These are phyloP conservation scores for Pestalotiopsis sp. DNA, from an alignment of 2,329 filamentous ascomycete species.

Conservation along the genomic window DNA sequence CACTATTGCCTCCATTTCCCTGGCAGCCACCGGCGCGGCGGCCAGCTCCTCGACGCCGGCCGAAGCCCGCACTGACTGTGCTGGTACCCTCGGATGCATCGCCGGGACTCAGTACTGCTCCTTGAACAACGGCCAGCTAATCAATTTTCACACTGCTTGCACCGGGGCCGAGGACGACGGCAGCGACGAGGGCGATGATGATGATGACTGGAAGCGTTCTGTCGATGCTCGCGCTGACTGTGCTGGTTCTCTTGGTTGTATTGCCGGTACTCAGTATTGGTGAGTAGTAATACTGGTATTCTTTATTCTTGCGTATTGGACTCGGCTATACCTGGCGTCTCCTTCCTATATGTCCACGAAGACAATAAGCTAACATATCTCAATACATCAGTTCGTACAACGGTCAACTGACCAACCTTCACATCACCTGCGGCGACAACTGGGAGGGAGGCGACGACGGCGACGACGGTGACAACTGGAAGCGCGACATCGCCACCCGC, in stretches of 20 bases:
- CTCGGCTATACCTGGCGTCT: too few relatives aligned
- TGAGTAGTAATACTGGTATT: too few relatives aligned
- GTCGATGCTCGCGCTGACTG: not conserved
- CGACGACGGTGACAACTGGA: not conserved
- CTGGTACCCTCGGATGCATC: not conserved
- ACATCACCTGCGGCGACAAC: not conserved
- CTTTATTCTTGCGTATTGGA: too few relatives aligned
- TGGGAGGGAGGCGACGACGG: not conserved
- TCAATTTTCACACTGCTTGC: too few relatives aligned
- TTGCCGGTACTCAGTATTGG: slow-evolving; percentile 2
- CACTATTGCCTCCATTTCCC: not conserved
- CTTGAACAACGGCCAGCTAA: too few relatives aligned
- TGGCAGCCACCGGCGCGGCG: not conserved
- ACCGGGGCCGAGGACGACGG: too few relatives aligned
- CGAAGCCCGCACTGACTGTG: not conserved
- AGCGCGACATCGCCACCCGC: not conserved
- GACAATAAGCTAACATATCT: too few relatives aligned
- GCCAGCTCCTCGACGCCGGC: not conserved
- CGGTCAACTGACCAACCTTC: not conserved
- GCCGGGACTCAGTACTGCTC: slow-evolving; percentile 7
- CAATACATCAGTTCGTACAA: not conserved
- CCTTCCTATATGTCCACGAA: too few relatives aligned
- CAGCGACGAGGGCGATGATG: not conserved
- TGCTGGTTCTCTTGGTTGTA: not conserved
- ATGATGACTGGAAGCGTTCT: not conserved